phyloP scores from a whole-genome alignment of 768 basidiomycete species.

The Trametes sanguinea region DNA sequence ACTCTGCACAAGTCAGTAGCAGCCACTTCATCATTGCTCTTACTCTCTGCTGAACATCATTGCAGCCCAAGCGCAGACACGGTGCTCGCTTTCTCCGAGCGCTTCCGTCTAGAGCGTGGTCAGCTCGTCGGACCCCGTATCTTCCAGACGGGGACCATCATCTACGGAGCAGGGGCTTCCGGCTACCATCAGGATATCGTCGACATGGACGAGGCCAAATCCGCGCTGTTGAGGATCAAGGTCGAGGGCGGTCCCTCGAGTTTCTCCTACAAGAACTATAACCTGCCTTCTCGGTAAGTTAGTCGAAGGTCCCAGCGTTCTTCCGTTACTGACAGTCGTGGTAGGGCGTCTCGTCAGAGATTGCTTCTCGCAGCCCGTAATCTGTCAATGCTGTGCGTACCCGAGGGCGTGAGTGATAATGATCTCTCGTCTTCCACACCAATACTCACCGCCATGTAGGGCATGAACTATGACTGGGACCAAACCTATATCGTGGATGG shows the following conservation, averaged over 20 bases:
- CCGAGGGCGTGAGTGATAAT: conserved; percentile 54
- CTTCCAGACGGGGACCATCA: conserved; percentile 66
- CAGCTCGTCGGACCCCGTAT: conserved; percentile 70
- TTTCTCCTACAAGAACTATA: conserved; percentile 81
- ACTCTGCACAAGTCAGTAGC: conserved; percentile 69
- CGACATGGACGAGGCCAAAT: conserved; percentile 60
- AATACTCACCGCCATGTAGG: conserved; percentile 34
- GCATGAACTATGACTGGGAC: conserved; percentile 82
- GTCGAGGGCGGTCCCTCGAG: conserved; percentile 69
- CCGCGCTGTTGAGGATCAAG: conserved; percentile 68
- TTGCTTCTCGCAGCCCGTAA: conserved; percentile 61
- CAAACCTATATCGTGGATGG: conserved; percentile 79
- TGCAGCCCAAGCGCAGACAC: conserved; percentile 64
- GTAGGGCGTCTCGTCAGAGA: conserved; percentile 66
- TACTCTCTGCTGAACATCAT: not conserved
- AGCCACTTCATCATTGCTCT: not conserved
- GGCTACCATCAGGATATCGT: conserved; percentile 63
- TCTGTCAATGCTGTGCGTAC: conserved; percentile 69
- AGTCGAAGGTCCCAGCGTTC: not conserved
- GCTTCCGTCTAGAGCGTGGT: conserved; percentile 68
- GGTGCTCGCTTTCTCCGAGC: conserved; percentile 63
- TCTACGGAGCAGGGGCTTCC: conserved; percentile 54
- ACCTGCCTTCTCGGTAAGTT: conserved; percentile 61
- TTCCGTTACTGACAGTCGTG: not conserved
- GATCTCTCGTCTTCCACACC: not conserved